phyloP scores from a whole-genome alignment of 2,329 filamentous ascomycete species.

The Penicillium sp. region DNA sequence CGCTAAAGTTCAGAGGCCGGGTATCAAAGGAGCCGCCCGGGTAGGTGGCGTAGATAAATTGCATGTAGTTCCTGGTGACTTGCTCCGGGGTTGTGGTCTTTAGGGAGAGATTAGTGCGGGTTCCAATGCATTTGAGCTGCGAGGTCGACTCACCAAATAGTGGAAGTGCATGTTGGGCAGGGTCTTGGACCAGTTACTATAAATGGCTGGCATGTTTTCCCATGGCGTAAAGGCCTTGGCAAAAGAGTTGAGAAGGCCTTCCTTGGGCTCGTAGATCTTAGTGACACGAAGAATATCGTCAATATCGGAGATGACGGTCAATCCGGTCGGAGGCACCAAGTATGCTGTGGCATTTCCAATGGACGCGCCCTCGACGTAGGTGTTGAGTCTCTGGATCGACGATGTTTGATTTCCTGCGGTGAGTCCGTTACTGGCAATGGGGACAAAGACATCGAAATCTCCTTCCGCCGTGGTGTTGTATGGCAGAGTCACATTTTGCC shows the following conservation, averaged over 20 bases:
- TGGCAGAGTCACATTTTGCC: conserved; percentile 66
- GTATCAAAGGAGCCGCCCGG: conserved; percentile 78
- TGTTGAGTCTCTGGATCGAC: conserved; percentile 3
- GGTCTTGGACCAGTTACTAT: conserved; percentile 63
- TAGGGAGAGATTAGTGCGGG: conserved; percentile 45
- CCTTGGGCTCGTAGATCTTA: conserved; percentile 75
- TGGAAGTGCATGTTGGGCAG: conserved; percentile 5
- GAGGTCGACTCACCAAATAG: background rate
- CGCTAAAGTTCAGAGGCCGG: conserved; percentile 77
- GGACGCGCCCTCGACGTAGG: background rate
- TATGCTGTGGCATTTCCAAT: conserved; percentile 62
- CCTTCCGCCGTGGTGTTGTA: conserved; percentile 39
- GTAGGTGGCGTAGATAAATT: conserved; percentile 76
- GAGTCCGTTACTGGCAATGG: background rate
- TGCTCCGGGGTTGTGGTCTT: conserved; percentile 76
- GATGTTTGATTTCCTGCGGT: conserved; percentile 2
- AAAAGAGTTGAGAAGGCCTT: conserved; percentile 77
- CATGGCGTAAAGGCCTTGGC: conserved; percentile 70
- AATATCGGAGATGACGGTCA: conserved; percentile 76
- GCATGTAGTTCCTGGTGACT: conserved; percentile 75
- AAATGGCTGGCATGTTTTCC: conserved; percentile 80
- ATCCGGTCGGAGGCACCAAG: conserved; percentile 69
- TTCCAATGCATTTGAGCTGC: background rate
- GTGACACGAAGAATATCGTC: conserved; percentile 81
- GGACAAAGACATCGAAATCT: conserved; percentile 1